Conservation (phyloP, 73 alveolate genomes). For the Stentor roeselii region DNA sequence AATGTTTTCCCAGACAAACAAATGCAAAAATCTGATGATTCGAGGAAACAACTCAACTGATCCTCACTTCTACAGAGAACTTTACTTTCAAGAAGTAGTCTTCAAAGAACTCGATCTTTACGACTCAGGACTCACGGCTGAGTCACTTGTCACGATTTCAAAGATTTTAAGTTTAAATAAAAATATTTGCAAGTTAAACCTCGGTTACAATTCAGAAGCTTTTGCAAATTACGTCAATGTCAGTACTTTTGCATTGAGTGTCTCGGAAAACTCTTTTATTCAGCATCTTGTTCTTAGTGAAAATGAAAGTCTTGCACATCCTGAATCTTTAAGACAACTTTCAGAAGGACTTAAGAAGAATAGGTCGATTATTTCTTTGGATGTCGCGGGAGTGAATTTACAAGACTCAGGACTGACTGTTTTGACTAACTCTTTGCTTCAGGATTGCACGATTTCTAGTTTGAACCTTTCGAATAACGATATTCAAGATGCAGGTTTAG, state of each 20-base stretch:
- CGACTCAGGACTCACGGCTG: background rate
- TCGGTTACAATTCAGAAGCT: slow-evolving; percentile 9
- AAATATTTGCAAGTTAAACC: background rate
- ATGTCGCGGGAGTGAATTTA: background rate
- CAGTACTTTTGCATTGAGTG: background rate
- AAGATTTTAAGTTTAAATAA: background rate
- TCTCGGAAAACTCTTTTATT: background rate
- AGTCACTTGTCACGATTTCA: background rate
- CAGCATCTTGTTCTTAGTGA: background rate
- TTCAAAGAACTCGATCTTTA: background rate
- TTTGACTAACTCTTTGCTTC: background rate
- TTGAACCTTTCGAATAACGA: background rate
- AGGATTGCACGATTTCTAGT: background rate
- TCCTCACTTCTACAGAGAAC: background rate
- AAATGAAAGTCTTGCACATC: background rate
- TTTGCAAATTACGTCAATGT: slow-evolving; percentile 10
- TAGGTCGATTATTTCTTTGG: background rate
- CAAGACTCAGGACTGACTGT: background rate
- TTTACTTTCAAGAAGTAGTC: background rate
- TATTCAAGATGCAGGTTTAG: background rate
- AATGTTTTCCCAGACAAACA: background rate
- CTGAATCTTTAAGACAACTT: background rate
- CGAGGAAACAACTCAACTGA: background rate
- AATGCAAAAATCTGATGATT: background rate
- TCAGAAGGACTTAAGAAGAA: slow-evolving; percentile 1